Percentiles rank a stretch among this genome's conserved stretches.
Evolutionary conservation across 176 grass and related monocot genomes (phyloP).

Genomic region (Panicum miliaceum): DNA sequence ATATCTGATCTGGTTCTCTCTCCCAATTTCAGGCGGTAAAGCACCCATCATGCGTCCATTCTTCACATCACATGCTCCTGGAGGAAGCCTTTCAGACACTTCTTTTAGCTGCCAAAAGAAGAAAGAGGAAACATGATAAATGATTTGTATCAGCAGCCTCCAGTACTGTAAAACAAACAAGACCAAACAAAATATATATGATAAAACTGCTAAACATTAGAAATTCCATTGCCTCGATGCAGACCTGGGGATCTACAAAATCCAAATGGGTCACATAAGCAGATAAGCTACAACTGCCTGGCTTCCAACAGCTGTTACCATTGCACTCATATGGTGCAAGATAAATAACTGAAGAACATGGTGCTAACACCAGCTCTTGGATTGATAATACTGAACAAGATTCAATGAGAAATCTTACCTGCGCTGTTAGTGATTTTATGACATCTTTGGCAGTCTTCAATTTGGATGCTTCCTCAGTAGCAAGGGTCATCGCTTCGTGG

Average conservation of each 20-base stretch:
- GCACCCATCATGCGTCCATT: conserved; percentile 20
- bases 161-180: background rate
- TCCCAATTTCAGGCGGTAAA: conserved; percentile 36
- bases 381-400: background rate
- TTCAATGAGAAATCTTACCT: conserved; percentile 52
- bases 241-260: background rate
- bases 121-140: background rate
- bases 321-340: background rate
- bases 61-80: conserved; percentile 50
- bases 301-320: background rate
- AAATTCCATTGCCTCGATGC: background rate
- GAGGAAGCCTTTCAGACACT: conserved; percentile 80
- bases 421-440: conserved; percentile 88
- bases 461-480: conserved; percentile 78
- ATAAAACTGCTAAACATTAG: background rate
- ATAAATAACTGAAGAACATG: conserved; percentile 5
- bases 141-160: background rate
- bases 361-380: background rate
- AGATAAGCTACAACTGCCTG: background rate
- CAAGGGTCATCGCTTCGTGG: conserved; percentile 66
- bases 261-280: background rate
- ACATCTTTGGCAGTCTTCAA: conserved; percentile 85
- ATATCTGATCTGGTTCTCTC: conserved; percentile 48
- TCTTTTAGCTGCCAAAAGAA: conserved; percentile 78
- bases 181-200: background rate